phyloP scores from a whole-genome alignment of 163 green algal genomes.

The Chlorella variabilis region DNA sequence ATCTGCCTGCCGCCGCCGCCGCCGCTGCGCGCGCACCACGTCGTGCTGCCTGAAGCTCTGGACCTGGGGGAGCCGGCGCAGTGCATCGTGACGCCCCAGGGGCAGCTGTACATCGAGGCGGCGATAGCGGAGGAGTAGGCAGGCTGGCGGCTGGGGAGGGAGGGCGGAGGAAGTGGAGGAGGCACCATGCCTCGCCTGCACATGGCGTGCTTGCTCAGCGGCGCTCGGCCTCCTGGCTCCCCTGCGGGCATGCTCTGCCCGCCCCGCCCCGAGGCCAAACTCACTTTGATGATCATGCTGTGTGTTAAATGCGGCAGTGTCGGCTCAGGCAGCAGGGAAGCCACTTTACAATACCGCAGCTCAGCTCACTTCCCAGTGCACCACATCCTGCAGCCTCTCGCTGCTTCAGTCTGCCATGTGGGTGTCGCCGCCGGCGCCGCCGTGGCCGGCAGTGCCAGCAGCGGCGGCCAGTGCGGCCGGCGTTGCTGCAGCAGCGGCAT shows the following conservation, averaged over 20 bases:
- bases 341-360: too few relatives aligned
- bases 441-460: neutral
- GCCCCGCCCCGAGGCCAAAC: too few relatives aligned
- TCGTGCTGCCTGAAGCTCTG: constrained; percentile 1
- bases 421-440: neutral
- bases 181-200: too few relatives aligned
- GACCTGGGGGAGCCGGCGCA: neutral
- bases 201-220: too few relatives aligned
- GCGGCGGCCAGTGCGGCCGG: neutral
- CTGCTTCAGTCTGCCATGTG: constrained; percentile 30
- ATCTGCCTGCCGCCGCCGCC: constrained; percentile 12
- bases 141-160: neutral
- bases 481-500: neutral
- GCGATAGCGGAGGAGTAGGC: neutral
- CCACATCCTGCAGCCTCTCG: too few relatives aligned
- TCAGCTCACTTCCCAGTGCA: too few relatives aligned
- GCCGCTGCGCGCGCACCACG: neutral
- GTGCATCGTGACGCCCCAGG: neutral
- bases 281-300: too few relatives aligned
- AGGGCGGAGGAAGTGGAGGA: too few relatives aligned
- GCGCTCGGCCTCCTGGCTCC: too few relatives aligned
- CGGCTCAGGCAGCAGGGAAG: too few relatives aligned
- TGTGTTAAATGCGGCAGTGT: too few relatives aligned
- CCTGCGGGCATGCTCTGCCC: too few relatives aligned
- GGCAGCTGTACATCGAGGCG: constrained; percentile 4